phyloP scores from a whole-genome alignment of 257 asterid genomes.

The Schizonepeta tenuifolia region DNA sequence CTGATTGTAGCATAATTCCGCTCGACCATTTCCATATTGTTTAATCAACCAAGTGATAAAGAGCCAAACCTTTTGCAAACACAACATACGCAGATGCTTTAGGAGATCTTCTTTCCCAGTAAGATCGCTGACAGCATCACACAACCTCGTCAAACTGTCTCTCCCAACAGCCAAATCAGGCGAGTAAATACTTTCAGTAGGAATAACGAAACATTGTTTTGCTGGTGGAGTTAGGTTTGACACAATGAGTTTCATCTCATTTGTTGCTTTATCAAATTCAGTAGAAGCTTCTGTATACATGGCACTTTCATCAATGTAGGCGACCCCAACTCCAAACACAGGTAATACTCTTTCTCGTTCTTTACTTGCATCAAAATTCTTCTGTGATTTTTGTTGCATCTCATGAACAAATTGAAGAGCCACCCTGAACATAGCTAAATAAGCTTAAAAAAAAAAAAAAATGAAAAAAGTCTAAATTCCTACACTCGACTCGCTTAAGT shows the following conservation, averaged over 20 bases:
- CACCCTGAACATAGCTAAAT: slow-evolving; percentile 61
- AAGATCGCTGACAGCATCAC: slow-evolving; percentile 56
- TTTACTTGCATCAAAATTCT: slow-evolving; percentile 82
- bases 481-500: not conserved
- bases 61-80: slow-evolving; percentile 77
- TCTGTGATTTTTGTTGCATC: slow-evolving; percentile 83
- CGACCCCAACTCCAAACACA: slow-evolving; percentile 90
- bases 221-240: slow-evolving; percentile 63
- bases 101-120: slow-evolving; percentile 83
- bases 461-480: not conserved
- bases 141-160: slow-evolving; percentile 51
- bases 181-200: slow-evolving; percentile 64
- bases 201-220: slow-evolving; percentile 59
- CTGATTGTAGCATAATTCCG: slow-evolving; percentile 3
- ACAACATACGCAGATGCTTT: slow-evolving; percentile 57
- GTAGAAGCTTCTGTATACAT: slow-evolving; percentile 38
- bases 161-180: slow-evolving; percentile 49
- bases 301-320: slow-evolving; percentile 67
- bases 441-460: not conserved
- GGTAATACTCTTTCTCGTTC: slow-evolving; percentile 76
- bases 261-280: slow-evolving; percentile 46
- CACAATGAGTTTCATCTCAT: slow-evolving; percentile 55
- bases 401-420: slow-evolving; percentile 92
- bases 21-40: slow-evolving; percentile 10
- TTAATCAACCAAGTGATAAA: slow-evolving; percentile 27